Evolutionary conservation across 345 rosid genomes (phyloP).

Genomic region (Euphorbia peplus): DNA sequence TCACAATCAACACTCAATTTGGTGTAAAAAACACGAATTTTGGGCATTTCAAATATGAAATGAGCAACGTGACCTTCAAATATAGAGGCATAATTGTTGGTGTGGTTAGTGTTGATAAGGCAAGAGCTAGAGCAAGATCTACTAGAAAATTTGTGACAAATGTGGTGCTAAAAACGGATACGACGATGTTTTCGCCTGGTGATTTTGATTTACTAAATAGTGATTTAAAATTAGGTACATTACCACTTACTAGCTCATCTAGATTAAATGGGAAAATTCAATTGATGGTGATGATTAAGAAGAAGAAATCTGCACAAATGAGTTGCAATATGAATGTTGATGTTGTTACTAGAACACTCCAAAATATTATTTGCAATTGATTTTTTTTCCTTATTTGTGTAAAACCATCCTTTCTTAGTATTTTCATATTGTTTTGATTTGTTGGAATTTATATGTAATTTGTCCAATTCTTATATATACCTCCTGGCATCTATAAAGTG

Average conservation of each 20-base stretch:
- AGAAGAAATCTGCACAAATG: slow-evolving; percentile 29
- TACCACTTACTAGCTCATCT: slow-evolving; percentile 17
- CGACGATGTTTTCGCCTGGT: not conserved
- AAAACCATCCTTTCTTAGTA: too few relatives aligned
- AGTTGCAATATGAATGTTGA: slow-evolving; percentile 29
- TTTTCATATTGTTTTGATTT: too few relatives aligned
- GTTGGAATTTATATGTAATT: too few relatives aligned
- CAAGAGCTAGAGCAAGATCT: slow-evolving; percentile 15
- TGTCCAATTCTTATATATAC: too few relatives aligned
- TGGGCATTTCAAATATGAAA: slow-evolving; percentile 27
- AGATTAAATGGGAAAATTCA: slow-evolving; percentile 22
- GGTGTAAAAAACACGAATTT: slow-evolving; percentile 31
- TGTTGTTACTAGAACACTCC: slow-evolving; percentile 9
- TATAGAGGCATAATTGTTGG: slow-evolving; percentile 24
- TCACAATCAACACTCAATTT: slow-evolving; percentile 19
- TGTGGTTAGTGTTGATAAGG: slow-evolving; percentile 12
- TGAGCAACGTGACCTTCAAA: slow-evolving; percentile 14
- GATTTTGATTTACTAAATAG: not conserved
- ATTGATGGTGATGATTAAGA: slow-evolving; percentile 22
- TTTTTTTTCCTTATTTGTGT: not conserved
- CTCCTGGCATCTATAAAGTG: too few relatives aligned
- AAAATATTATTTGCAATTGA: slow-evolving; percentile 31
- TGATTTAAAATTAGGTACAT: slow-evolving; percentile 15
- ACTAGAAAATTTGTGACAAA: slow-evolving; percentile 19
- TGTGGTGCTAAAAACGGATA: slow-evolving; percentile 6